Evolutionary conservation across 2,329 filamentous ascomycete genomes (phyloP).

Genomic region (Nothophoma quercina): DNA sequence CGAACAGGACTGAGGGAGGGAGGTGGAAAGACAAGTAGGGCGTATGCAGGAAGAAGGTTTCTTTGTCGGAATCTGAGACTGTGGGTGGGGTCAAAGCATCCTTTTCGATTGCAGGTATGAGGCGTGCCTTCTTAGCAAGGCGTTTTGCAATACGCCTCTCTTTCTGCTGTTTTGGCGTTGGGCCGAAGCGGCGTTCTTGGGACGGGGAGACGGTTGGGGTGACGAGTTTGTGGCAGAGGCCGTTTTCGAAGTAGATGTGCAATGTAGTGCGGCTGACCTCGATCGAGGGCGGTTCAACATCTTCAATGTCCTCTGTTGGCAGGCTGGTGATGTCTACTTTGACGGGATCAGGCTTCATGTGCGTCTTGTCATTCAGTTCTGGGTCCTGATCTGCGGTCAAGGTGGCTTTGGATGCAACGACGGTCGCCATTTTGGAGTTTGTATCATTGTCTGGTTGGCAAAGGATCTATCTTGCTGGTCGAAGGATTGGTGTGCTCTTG

Average conservation of each 20-base stretch:
- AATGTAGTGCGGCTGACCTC: conserved; percentile 19
- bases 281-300: neutral
- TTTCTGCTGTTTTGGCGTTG: conserved; percentile 21
- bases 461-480: neutral
- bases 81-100: neutral
- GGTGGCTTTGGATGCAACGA: neutral
- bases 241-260: conserved; percentile 34
- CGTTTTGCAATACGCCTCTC: conserved; percentile 15
- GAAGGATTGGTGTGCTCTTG: neutral
- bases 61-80: conserved; percentile 4
- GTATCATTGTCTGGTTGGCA: neutral
- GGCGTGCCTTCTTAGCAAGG: conserved; percentile 19
- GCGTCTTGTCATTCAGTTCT: neutral
- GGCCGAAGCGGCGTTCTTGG: conserved; percentile 29
- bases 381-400: neutral
- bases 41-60: conserved; percentile 39
- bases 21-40: conserved; percentile 41
- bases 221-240: conserved; percentile 22
- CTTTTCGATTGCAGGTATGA: no score
- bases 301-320: neutral
- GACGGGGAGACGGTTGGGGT: conserved; percentile 18
- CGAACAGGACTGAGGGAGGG: conserved; percentile 40
- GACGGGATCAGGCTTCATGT: neutral
- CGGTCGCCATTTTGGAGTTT: neutral
- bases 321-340: neutral